Base-by-base conservation (phyloP, 306 rosid species). In the Fragaria vesca region DNA sequence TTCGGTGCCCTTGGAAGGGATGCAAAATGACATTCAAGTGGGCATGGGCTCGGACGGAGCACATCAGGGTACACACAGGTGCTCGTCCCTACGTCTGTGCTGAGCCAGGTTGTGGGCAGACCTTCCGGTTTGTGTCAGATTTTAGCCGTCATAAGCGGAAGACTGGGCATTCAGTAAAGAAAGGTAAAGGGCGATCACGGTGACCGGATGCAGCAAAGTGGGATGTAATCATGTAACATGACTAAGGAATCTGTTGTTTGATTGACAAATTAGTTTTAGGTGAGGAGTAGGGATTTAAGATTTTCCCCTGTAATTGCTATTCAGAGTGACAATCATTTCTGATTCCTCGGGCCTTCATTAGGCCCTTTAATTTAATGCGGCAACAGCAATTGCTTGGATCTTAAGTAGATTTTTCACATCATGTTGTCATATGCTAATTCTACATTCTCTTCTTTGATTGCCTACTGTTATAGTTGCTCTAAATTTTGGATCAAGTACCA, bases 21-120 rank as follows among this genome's bases (percentile, higher is more conserved):
- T 96, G 99, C 96, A 93, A 93, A 94, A 96, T 93, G 99, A 91
- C 92, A 50, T 96, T 96, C 92, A 96, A 96, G 86, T 93, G 98
- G 99, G 94, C 99, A 46, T 93, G 99, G 99, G 98, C 99, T 58
- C 96, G 97, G 55, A 96, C 99, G 0, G 99, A 96, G 72, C 99
- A 96, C 87, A 91, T 96, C 70, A 87, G 99, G 78, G 98, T 96
- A 76, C 99, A 96, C 83, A 96, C 98, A 1, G 99, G 98, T 46
- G 97, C 90, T 15, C 96, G 97, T 17, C 99, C 99, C 50, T 96
- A 96, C 73, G 90, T 88, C 13, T 96, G 99, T 55, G 91, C 86
- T 18, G 96, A 96, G 82, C 89, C 92, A 30, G 96, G 87, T 13
- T 93, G 98, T 74, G 98, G 90, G 34, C 99, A 96, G 87, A 96